Conservation (phyloP, 2,329 filamentous ascomycete genomes). For the Xylariaceae sp. region DNA sequence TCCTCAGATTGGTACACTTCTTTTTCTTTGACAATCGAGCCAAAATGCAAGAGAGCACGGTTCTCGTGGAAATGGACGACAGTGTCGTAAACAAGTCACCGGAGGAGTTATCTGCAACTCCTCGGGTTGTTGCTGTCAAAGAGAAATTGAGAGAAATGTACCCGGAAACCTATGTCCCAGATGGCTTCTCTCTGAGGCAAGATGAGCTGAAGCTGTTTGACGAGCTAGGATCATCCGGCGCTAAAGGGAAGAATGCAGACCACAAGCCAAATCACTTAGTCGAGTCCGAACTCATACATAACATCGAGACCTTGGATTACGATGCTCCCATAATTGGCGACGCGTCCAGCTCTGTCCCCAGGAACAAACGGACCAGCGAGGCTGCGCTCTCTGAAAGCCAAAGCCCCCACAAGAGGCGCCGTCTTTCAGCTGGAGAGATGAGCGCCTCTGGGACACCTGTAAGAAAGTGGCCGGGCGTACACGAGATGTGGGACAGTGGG, state of each 20-base stretch:
- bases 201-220: conserved; percentile 33
- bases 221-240: conserved; percentile 17
- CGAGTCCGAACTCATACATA: conserved; percentile 24
- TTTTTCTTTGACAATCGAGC: conserved; percentile 24
- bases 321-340: conserved; percentile 29
- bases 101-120: conserved; percentile 36
- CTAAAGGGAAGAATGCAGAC: conserved; percentile 18
- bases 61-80: conserved; percentile 18
- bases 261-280: conserved; percentile 12
- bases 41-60: conserved; percentile 25
- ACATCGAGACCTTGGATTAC: conserved; percentile 27
- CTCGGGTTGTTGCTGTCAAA: conserved; percentile 41
- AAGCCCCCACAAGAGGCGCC: conserved; percentile 14
- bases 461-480: conserved; percentile 13
- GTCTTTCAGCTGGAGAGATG: conserved; percentile 8
- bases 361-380: conserved; percentile 18
- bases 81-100: neutral
- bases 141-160: conserved; percentile 45
- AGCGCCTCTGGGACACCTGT: conserved; percentile 24
- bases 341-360: conserved; percentile 11
- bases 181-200: conserved; percentile 34
- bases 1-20: conserved; percentile 25
- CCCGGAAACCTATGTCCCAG: conserved; percentile 41
- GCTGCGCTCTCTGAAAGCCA: conserved; percentile 19
- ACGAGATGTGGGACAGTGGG: conserved; percentile 25